Percentiles rank a stretch among this genome's conserved stretches.
These are phyloP conservation scores for Cenchrus purpureus DNA, from an alignment of 176 grass and related monocot genomes.

Conservation along the genomic window DNA sequence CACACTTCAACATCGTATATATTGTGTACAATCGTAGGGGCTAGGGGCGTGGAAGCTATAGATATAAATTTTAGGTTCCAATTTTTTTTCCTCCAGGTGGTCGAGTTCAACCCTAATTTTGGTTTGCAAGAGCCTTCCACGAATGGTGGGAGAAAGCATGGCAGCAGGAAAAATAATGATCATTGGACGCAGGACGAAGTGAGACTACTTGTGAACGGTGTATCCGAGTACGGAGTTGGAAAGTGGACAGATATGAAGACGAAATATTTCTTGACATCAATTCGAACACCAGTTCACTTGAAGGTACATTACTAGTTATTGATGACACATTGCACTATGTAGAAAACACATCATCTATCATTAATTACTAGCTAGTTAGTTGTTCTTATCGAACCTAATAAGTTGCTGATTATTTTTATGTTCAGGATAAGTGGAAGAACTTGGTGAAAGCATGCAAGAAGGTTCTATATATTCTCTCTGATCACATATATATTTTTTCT, in stretches of 20 bases:
- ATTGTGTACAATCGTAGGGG: no score
- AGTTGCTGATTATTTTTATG: background rate
- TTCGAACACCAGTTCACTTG: background rate
- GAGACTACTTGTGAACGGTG: background rate
- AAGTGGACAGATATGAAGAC: background rate
- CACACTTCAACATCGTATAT: no score
- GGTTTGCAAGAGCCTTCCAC: background rate
- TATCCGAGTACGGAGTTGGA: background rate
- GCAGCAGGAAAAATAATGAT: background rate
- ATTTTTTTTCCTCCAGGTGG: background rate
- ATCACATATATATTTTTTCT: background rate
- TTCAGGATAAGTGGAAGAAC: conserved; percentile 27
- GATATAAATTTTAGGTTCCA: background rate
- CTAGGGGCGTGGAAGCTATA: no score
- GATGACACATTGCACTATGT: conserved; percentile 11
- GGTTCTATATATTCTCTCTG: background rate
- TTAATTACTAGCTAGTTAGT: background rate
- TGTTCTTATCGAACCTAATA: background rate
- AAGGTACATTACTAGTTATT: background rate
- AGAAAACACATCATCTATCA: background rate
- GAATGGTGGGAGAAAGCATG: background rate
- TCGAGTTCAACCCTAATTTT: background rate
- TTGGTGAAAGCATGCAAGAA: conserved; percentile 1
- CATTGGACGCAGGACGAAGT: conserved; percentile 1
- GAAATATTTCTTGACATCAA: background rate